Percentiles rank a stretch among this genome's conserved stretches.
Evolutionary conservation across 2,329 filamentous ascomycete species (phyloP).

Genomic region (Fusarium sp.): DNA sequence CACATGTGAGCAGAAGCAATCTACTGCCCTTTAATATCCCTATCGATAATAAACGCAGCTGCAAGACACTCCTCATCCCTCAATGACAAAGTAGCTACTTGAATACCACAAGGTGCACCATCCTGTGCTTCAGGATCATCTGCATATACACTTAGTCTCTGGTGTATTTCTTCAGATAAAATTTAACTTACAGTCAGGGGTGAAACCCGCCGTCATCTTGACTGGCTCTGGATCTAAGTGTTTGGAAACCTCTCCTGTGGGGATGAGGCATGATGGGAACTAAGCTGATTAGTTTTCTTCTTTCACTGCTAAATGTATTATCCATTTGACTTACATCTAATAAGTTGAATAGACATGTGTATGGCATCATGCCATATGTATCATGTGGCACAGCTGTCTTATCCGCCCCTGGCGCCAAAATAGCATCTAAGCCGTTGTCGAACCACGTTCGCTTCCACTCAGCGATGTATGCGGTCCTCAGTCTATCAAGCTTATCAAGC

Average conservation of each 20-base stretch:
- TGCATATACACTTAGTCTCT: not conserved
- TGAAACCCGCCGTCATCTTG: not conserved
- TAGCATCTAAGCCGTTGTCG: not conserved
- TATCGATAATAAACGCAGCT: not conserved
- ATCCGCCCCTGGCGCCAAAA: not conserved
- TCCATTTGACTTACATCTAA: not conserved
- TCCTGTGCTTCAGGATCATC: not conserved
- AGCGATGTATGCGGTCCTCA: not conserved
- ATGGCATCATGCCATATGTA: not conserved
- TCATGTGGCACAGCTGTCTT: not conserved
- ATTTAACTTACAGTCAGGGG: not conserved
- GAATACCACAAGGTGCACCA: not conserved
- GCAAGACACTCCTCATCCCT: slow-evolving; percentile 2
- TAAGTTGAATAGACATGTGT: not conserved
- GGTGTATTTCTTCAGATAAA: not conserved
- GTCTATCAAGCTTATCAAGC: not conserved
- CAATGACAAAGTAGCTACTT: not conserved
- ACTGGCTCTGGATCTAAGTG: not conserved
- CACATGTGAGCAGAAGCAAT: not conserved
- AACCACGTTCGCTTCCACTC: not conserved
- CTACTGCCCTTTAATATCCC: not conserved
- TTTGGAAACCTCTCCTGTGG: not conserved
- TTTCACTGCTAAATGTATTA: no score
- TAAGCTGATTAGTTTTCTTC: not conserved
- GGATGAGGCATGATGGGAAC: not conserved